Conservation (phyloP, 2,329 filamentous ascomycete species). For the Epichloe glyceriae region DNA sequence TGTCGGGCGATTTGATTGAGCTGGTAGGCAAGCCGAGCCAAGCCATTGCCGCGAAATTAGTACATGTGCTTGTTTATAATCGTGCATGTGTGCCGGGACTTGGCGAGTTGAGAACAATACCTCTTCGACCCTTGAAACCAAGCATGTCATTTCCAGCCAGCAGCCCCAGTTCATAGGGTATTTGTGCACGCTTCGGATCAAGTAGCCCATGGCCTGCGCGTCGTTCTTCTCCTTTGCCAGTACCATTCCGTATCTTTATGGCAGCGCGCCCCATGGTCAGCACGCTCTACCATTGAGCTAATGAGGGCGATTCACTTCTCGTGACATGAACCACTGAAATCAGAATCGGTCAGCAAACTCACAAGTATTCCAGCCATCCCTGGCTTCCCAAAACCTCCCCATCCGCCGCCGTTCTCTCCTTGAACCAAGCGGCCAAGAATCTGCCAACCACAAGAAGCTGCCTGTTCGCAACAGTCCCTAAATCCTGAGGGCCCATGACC, state of each 20-base stretch:
- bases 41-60: too few relatives aligned
- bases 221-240: constrained; percentile 86
- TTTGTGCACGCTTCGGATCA: constrained; percentile 77
- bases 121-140: constrained; percentile 71
- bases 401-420: constrained; percentile 43
- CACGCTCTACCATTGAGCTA: neutral
- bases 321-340: too few relatives aligned
- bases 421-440: constrained; percentile 71
- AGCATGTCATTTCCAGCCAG: constrained; percentile 80
- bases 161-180: constrained; percentile 96
- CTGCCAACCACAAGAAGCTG: constrained; percentile 66
- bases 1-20: constrained; percentile 57
- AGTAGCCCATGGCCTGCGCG: constrained; percentile 66
- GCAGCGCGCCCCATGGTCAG: neutral
- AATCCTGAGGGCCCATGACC: constrained; percentile 87
- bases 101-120: constrained; percentile 27
- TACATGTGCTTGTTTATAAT: too few relatives aligned
- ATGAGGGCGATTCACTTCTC: too few relatives aligned
- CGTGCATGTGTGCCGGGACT: neutral
- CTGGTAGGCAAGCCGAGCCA: constrained; percentile 24
- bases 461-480: constrained; percentile 72
- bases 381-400: constrained; percentile 53
- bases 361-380: constrained; percentile 86
- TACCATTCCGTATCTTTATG: constrained; percentile 67
- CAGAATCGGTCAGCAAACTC: constrained; percentile 12